Conservation (phyloP, 139 green algal genomes). For the Mesostigma viride region DNA sequence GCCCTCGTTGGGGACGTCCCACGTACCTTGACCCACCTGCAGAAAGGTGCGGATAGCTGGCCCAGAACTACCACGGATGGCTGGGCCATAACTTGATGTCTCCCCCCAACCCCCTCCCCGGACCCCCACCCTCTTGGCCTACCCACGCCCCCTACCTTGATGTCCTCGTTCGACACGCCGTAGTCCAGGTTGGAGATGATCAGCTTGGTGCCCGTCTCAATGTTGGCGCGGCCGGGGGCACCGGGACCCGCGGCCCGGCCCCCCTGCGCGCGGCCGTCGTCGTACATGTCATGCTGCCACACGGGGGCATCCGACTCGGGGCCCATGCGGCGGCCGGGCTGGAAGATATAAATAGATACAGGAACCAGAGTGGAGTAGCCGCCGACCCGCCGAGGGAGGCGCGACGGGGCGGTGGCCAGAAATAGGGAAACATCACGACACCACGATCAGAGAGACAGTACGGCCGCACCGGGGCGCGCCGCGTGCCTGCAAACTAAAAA, state of each 20-base stretch:
- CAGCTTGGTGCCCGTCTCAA: constrained; percentile 36
- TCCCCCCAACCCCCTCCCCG: too few relatives aligned
- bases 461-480: neutral
- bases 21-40: too few relatives aligned
- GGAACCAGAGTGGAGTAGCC: neutral
- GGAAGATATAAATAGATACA: neutral
- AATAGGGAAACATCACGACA: neutral
- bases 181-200: constrained; percentile 41
- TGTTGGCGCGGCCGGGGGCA: neutral
- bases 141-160: constrained; percentile 44
- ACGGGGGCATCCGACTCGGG: constrained; percentile 9
- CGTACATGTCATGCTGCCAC: constrained; percentile 24
- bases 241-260: neutral
- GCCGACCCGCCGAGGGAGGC: too few relatives aligned
- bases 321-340: constrained; percentile 19
- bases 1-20: too few relatives aligned
- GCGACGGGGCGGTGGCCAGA: neutral
- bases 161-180: constrained; percentile 36
- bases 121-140: too few relatives aligned
- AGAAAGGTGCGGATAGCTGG: too few relatives aligned
- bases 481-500: too few relatives aligned
- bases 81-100: too few relatives aligned
- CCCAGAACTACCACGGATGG: too few relatives aligned
- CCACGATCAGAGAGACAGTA: neutral
- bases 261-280: constrained; percentile 11